A percentile compares a stretch with the other conserved stretches of the same genome.
phyloP scores from a whole-genome alignment of 2,329 filamentous ascomycete genomes.

The Pseudocercospora vitis region DNA sequence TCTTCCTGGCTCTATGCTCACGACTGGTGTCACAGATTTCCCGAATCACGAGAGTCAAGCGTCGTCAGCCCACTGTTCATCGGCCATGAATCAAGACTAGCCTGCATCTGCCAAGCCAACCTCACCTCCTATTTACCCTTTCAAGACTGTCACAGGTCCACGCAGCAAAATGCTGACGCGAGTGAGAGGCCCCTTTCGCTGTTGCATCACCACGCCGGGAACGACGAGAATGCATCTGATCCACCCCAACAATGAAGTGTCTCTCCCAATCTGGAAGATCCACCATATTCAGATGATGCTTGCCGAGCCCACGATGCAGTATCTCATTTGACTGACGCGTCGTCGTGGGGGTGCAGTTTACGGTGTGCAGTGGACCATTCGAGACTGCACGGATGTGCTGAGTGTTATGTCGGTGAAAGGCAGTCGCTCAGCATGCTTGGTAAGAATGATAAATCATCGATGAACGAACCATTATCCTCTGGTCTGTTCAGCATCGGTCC shows the following conservation, averaged over 20 bases:
- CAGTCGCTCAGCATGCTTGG: not conserved
- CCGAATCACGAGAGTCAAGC: conserved; percentile 2
- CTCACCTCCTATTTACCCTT: not conserved
- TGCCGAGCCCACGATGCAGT: not conserved
- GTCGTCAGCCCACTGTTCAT: not conserved
- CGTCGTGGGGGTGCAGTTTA: conserved; percentile 5
- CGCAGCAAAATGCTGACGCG: not conserved
- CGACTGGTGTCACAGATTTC: too few relatives aligned
- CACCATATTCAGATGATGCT: not conserved
- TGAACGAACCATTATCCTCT: not conserved
- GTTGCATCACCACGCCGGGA: not conserved
- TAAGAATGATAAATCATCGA: conserved; percentile 5
- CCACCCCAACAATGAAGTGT: not conserved
- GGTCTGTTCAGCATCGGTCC: conserved; percentile 6
- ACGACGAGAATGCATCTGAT: not conserved
- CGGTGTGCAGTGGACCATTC: conserved; percentile 7
- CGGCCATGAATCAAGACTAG: not conserved
- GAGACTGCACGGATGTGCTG: not conserved
- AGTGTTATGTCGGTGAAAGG: not conserved
- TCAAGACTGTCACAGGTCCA: not conserved
- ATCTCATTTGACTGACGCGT: conserved; percentile 5
- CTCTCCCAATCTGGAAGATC: not conserved
- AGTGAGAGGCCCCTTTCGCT: not conserved
- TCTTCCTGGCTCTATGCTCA: too few relatives aligned
- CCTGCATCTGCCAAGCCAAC: not conserved